Base-by-base conservation (phyloP, 1,284 basidiomycete genomes). In the Rhodotorula sp. region DNA sequence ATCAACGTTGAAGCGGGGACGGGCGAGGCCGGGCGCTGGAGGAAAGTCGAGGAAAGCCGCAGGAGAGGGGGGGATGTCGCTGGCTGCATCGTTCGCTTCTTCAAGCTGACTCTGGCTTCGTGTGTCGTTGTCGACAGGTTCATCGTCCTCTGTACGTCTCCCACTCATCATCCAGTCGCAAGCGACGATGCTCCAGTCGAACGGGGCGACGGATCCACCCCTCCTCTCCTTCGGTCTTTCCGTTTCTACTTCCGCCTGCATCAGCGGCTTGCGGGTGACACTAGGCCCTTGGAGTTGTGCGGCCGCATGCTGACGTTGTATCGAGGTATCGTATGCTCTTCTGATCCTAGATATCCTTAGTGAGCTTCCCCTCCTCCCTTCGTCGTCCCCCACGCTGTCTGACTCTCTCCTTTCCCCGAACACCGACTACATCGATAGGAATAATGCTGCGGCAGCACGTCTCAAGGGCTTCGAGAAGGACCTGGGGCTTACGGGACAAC, bases 391-490 rank as follows among this genome's bases (percentile, higher is more conserved):
- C 3, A 44, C 11, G 6, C 40, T 44, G 13, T 18, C 40, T 44
- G 40, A 44, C 40, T 11, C 40, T 44, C 24, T 31, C n/a, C 48
- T 6, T 37, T 56, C 37, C 13, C 7, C 30, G 40, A 44, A 56
- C 22, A 40, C 58, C 59, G 62, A 65, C 57, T 65, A 71, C 46
- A 65, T 71, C 9, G 69, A 70, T 26, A 15, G 44, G 1, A 24
- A 30, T 24, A 60, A 59, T 18, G n/a, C 44, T 31, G 37, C 28
- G 0, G 77, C 78, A 5, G 77, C 78, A 0, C 72, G 78, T 15
- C 72, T 77, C 15, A 67, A 76, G 44, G 79, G 80, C 1, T 74
- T 80, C 62, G 77, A 79, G 62, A 63, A 48, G 30, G 80, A 80
- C 59, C 73, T 80, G 1, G 60, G 73, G 22, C 70, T 80, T 26